Base-by-base conservation (phyloP, 2,329 filamentous ascomycete genomes). In the Ceratocystis lukuohia region DNA sequence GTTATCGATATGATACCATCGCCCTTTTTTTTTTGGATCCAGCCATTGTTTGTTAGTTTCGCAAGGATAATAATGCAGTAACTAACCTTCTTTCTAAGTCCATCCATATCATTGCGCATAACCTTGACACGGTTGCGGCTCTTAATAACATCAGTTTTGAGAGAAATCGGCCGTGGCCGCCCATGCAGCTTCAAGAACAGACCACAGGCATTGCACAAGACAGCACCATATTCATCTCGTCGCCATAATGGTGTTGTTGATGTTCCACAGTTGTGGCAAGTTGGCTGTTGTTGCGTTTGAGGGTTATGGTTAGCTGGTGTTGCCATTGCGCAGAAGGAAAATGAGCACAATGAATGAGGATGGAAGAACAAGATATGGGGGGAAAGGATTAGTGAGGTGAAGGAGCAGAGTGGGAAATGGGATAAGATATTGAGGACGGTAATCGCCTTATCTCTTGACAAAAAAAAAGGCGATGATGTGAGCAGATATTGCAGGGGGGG, bases 91-190 rank as follows among this genome's bases (percentile, higher is more conserved):
- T 87, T 92, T 53, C 65, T 68, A 33, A 68, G 53, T 15, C 65
- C 64, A 46, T 68, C 85, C 69, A 89, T 84, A 72, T 92, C 89
- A 7, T 88, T 84, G 65, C 84, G 83, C 76, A 85, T 84, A 33
- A 91, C 94, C 81, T 97, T 97, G 71, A 97, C 93, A 70, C 94
- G 87, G 78, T 99, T 99, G 73, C 94, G 91, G 80, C 92, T 96
- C 81, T 99, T 99, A 80, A 99, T 99, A 71, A 97, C 93, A 80
- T 99, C 94, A 62, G 94, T 97, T 82, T 99, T 99, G 72, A 99
- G 83, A 72, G 90, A 96, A 75, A 96, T 96, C 71, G 94, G 94
- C 66, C 94, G 87, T 68, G 94, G 86, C 30, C 92, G 88, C 70
- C 92, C 92, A 75, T 99, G 94, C 71, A 99, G 83, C 82, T 99